These are phyloP conservation scores for Magnaporthiopsis rhizophila DNA, from an alignment of 2,329 filamentous ascomycete species.

Conservation along the genomic window DNA sequence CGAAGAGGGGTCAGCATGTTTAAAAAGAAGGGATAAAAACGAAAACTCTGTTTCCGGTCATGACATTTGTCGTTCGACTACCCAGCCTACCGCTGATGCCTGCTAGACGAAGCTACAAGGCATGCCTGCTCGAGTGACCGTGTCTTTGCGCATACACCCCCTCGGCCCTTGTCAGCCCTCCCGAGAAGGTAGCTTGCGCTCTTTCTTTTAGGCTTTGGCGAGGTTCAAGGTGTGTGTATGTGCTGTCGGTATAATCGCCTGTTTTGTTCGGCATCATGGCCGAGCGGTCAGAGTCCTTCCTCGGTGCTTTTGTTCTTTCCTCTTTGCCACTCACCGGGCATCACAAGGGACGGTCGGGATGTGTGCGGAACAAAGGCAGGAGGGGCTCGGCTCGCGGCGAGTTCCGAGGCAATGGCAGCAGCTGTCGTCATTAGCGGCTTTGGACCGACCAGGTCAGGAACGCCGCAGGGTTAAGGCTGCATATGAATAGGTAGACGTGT, in stretches of 20 bases:
- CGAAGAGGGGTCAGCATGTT: neutral
- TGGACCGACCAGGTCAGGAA: neutral
- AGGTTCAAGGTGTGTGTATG: too few species aligned
- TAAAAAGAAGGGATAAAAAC: neutral
- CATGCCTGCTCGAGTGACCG: neutral
- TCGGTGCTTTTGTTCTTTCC: too few species aligned
- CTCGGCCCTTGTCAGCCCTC: neutral
- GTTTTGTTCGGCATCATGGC: too few species aligned
- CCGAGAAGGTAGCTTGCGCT: too few species aligned
- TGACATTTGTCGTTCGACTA: neutral
- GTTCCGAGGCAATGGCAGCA: neutral
- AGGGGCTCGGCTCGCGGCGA: neutral
- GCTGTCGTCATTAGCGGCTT: neutral
- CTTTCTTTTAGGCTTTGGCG: too few species aligned
- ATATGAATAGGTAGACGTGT: neutral
- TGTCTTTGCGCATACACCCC: neutral
- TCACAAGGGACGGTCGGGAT: too few species aligned
- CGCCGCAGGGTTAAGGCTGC: neutral
- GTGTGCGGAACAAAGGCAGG: too few species aligned
- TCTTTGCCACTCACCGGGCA: too few species aligned
- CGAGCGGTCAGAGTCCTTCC: too few species aligned
- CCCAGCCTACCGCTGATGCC: neutral
- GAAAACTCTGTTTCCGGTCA: neutral
- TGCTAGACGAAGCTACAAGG: neutral
- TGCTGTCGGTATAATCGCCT: too few species aligned